phyloP scores from a whole-genome alignment of 768 basidiomycete genomes.

The Boletus eberwhitei region DNA sequence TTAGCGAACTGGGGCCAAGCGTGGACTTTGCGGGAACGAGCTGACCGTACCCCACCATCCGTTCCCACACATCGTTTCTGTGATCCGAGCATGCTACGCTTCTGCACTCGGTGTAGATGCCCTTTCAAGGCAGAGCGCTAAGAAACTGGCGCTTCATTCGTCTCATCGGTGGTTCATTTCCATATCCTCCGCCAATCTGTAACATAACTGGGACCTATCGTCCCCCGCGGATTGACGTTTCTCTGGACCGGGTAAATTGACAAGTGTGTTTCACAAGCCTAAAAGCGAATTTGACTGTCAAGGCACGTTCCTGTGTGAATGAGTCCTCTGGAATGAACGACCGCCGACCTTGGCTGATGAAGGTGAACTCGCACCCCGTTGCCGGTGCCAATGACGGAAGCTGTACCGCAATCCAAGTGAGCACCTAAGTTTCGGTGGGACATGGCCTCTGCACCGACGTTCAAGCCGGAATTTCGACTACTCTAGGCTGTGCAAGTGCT shows the following conservation, averaged over 20 bases:
- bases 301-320: background rate
- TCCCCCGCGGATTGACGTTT: too few species aligned
- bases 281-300: background rate
- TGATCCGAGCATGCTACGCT: background rate
- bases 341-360: background rate
- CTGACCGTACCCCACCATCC: background rate
- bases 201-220: too few species aligned
- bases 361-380: too few species aligned
- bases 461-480: too few species aligned
- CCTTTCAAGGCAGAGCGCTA: background rate
- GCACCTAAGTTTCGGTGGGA: too few species aligned
- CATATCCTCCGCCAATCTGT: too few species aligned
- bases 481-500: too few species aligned
- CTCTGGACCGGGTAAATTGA: too few species aligned
- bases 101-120: background rate
- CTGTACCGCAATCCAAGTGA: too few species aligned
- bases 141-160: background rate
- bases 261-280: background rate
- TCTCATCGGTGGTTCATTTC: background rate
- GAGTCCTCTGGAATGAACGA: background rate
- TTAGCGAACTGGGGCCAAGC: background rate
- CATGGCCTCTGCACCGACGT: too few species aligned
- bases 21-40: background rate
- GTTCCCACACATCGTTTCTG: background rate
- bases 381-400: too few species aligned